phyloP scores from a whole-genome alignment of 106 monocot genomes.

The Dioscorea dumetorum region DNA sequence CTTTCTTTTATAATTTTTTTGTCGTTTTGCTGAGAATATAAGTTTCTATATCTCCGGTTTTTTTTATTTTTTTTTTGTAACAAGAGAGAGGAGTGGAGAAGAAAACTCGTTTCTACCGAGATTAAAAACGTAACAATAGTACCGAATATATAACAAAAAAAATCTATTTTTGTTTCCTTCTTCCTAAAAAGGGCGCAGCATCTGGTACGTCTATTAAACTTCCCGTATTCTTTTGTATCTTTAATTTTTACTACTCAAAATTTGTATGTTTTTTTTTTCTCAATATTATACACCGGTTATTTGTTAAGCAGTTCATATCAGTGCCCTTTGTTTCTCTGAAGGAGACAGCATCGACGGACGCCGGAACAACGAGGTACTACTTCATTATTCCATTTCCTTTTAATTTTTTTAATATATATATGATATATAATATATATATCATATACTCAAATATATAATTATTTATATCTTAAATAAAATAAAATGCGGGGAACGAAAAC shows the following conservation, averaged over 20 bases:
- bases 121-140: neutral
- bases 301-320: too few species aligned
- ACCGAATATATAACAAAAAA: neutral
- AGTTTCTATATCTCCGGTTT: neutral
- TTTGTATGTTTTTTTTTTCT: too few species aligned
- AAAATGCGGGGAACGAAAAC: neutral
- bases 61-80: neutral
- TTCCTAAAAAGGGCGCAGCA: too few species aligned
- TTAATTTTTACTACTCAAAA: too few species aligned
- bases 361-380: neutral
- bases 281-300: too few species aligned
- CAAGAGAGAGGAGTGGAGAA: neutral
- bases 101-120: neutral
- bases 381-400: neutral
- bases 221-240: too few species aligned
- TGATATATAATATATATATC: too few species aligned
- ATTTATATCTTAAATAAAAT: neutral
- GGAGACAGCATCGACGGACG: neutral
- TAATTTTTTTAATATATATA: neutral
- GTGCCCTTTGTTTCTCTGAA: neutral
- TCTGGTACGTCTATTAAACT: too few species aligned
- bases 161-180: too few species aligned
- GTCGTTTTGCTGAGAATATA: conserved; percentile 3
- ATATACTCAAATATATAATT: neutral
- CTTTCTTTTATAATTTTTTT: neutral